These are phyloP conservation scores for Collariella sp. DNA, from an alignment of 495 filamentous ascomycete species.

Conservation along the genomic window DNA sequence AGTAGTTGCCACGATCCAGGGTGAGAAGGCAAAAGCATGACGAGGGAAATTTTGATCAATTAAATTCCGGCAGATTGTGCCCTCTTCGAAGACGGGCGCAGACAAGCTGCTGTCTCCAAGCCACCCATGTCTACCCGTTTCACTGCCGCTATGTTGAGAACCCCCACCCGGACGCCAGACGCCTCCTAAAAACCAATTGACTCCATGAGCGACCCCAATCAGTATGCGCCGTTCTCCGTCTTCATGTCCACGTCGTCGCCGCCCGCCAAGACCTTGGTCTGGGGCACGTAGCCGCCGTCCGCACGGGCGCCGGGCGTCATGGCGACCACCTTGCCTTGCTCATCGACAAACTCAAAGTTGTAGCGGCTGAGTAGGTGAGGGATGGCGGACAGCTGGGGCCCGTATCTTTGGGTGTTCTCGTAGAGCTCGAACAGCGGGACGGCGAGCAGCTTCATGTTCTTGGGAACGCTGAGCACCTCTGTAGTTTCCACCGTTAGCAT, in stretches of 20 bases:
- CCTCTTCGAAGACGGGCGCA: neutral
- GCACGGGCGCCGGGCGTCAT: slow-evolving; percentile 63
- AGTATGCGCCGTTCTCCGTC: slow-evolving; percentile 26
- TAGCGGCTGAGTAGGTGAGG: slow-evolving; percentile 89
- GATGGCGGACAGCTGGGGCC: slow-evolving; percentile 91
- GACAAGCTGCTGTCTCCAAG: neutral
- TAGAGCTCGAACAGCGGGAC: slow-evolving; percentile 96
- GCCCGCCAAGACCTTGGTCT: slow-evolving; percentile 68
- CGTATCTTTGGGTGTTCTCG: slow-evolving; percentile 91
- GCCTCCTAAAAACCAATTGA: slow-evolving; percentile 5
- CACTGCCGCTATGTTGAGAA: neutral
- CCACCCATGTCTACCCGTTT: neutral
- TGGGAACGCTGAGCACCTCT: slow-evolving; percentile 96
- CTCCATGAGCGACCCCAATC: neutral
- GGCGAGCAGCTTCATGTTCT: slow-evolving; percentile 98
- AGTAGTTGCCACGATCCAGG: slow-evolving; percentile 90
- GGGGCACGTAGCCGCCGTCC: slow-evolving; percentile 43
- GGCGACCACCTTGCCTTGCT: slow-evolving; percentile 79
- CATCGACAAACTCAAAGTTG: slow-evolving; percentile 98
- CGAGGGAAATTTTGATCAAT: neutral
- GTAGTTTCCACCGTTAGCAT: slow-evolving; percentile 18
- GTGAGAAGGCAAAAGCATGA: slow-evolving; percentile 67
- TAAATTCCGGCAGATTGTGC: neutral
- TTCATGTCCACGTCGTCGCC: slow-evolving; percentile 55
- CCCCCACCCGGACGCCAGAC: slow-evolving; percentile 5